Base-by-base conservation (phyloP, 805 yeast species). In the Yamadazyma philogaea region DNA sequence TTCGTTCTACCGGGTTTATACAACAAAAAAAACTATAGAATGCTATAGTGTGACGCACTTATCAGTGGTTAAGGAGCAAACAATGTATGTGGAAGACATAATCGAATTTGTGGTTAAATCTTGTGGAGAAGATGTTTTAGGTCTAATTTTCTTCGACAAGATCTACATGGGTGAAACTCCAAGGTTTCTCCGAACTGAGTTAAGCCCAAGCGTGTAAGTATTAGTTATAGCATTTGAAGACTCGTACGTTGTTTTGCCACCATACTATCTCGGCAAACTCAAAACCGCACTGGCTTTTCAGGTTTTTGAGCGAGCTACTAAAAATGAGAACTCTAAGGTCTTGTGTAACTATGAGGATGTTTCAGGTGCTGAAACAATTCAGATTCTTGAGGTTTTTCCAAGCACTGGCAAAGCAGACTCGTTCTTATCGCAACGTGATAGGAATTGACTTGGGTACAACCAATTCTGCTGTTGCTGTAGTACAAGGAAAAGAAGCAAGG, bases 361-460 rank as follows among this genome's bases (percentile, higher is more conserved):
- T 5, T 24, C 28, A 11, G 8, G 12, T 5, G 28, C 4, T 7
- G 28, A 24, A 4, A 24, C 5, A 4, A 11, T 7, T n/a, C 5
- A 7, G 28, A 7, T 5, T 16, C 5, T 24, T 5, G 26, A 26
- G 33, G n/a, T 22, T 20, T 12, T 15, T 40, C 28, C 43, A 34
- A 14, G 19, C 39, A 8, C 35, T 15, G 12, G 4, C 35, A 14
- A 4, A 16, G 8, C 18, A 11, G 12, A 4, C 26, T 10, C 2
- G 12, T 21, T 4, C 33, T 11, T 35, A 27, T 15, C 49, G 42
- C 32, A 37, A 31, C 24, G 50, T 84, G 4, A 78, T 84, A 38
- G 95, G 95, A 44, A 85, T 86, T 49, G 95, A 86, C 62, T 63
- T 86, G 43, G 95, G 95, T 20, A 86, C 95, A 17, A 86, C 95